phyloP scores from a whole-genome alignment of 148 eudicot genomes.

The Fallopia convolvulus region DNA sequence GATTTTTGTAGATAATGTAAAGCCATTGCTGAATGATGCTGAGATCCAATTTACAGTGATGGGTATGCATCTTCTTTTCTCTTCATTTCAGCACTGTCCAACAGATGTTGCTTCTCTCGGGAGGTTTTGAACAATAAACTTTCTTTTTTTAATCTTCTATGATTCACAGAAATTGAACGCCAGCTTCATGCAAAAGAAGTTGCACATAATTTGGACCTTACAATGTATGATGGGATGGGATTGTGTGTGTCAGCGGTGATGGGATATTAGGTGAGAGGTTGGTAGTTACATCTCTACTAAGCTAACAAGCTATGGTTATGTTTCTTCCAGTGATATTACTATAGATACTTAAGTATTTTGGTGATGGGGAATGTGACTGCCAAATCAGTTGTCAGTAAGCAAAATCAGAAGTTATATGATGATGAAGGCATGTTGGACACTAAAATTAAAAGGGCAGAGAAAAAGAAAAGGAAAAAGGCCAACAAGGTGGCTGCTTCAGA shows the following conservation, averaged over 20 bases:
- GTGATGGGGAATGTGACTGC: conserved; percentile 20
- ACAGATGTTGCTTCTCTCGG: background rate
- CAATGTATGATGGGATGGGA: conserved; percentile 88
- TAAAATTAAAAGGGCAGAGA: conserved; percentile 57
- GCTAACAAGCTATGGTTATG: background rate
- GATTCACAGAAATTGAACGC: conserved; percentile 52
- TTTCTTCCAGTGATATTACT: background rate
- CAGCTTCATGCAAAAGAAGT: conserved; percentile 87
- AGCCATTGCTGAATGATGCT: conserved; percentile 80
- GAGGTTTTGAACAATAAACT: background rate
- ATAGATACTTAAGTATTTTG: background rate
- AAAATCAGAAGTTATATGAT: conserved; percentile 63
- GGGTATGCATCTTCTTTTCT: conserved; percentile 34
- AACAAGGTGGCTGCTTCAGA: conserved; percentile 32
- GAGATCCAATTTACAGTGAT: conserved; percentile 47
- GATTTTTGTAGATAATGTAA: conserved; percentile 53
- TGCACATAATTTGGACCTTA: conserved; percentile 55
- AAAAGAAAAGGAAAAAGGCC: conserved; percentile 62
- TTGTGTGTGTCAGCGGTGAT: conserved; percentile 93
- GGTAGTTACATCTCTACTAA: conserved; percentile 5
- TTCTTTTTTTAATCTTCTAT: conserved; percentile 10
- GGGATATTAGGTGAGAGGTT: conserved; percentile 82
- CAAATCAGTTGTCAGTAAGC: conserved; percentile 40
- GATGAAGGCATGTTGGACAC: conserved; percentile 81
- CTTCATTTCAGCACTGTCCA: background rate